A percentile compares a stretch with the other conserved stretches of the same genome.
Conservation (phyloP, 2,329 filamentous ascomycete species). For the Scedosporium aurantiacum region DNA sequence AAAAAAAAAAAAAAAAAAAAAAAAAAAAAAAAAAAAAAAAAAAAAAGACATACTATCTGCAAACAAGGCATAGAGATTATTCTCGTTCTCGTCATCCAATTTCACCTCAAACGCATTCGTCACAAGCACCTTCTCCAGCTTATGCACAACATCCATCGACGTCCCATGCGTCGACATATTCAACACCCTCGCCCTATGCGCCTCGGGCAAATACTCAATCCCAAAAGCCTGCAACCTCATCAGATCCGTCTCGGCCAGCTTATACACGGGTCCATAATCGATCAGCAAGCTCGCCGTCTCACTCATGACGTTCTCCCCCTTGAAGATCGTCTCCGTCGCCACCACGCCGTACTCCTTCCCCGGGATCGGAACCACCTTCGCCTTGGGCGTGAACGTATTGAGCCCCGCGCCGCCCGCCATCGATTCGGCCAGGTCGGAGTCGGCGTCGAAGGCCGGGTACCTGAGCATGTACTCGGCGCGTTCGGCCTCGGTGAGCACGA, state of each 20-base stretch:
- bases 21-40: neutral
- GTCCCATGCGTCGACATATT: slow-evolving; percentile 25
- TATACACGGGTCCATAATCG: slow-evolving; percentile 25
- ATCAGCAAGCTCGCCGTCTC: slow-evolving; percentile 26
- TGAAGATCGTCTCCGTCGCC: slow-evolving; percentile 20
- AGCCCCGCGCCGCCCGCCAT: neutral
- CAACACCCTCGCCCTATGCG: slow-evolving; percentile 20
- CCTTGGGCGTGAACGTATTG: slow-evolving; percentile 12
- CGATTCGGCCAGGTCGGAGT: slow-evolving; percentile 9
- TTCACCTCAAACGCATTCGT: slow-evolving; percentile 30
- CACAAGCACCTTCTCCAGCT: slow-evolving; percentile 22
- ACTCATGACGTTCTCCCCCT: slow-evolving; percentile 27
- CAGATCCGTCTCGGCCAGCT: slow-evolving; percentile 16
- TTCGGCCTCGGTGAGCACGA: slow-evolving; percentile 23
- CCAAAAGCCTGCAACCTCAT: slow-evolving; percentile 20
- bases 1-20: too few species aligned
- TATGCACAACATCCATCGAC: slow-evolving; percentile 14
- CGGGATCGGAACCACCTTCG: slow-evolving; percentile 23
- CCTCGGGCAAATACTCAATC: slow-evolving; percentile 18
- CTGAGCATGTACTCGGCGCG: slow-evolving; percentile 20
- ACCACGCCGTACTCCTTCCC: slow-evolving; percentile 27
- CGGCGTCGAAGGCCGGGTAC: slow-evolving; percentile 16
- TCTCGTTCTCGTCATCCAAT: slow-evolving; percentile 16
- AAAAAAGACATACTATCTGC: slow-evolving; percentile 19
- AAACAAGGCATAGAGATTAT: slow-evolving; percentile 26